Evolutionary conservation across 805 yeast genomes (phyloP).

Genomic region (Saturnispora quitensis): DNA sequence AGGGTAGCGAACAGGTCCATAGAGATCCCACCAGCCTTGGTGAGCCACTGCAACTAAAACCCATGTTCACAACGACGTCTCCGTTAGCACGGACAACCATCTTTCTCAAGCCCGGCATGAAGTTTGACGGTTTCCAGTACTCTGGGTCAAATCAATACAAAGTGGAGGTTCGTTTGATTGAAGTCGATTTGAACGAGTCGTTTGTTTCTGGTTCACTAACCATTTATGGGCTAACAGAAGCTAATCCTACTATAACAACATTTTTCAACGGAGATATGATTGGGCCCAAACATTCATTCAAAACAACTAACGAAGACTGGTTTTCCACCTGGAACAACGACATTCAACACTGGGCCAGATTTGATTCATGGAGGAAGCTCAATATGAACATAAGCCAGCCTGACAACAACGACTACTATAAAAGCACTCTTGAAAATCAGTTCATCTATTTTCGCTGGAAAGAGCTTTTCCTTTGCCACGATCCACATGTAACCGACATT

Average conservation of each 20-base stretch:
- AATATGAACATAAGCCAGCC: slow-evolving; percentile 26
- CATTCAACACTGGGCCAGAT: slow-evolving; percentile 57
- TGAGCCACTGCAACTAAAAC: neutral
- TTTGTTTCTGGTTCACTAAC: slow-evolving; percentile 51
- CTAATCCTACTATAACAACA: slow-evolving; percentile 56
- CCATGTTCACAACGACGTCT: neutral
- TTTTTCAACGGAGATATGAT: slow-evolving; percentile 66
- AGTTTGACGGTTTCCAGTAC: slow-evolving; percentile 60
- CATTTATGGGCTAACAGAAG: slow-evolving; percentile 55
- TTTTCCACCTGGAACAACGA: slow-evolving; percentile 41
- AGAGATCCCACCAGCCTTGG: neutral
- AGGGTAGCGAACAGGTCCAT: neutral
- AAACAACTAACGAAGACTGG: slow-evolving; percentile 50
- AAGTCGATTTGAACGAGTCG: slow-evolving; percentile 52
- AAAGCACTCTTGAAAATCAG: slow-evolving; percentile 29
- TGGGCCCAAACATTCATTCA: slow-evolving; percentile 49
- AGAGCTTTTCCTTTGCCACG: slow-evolving; percentile 79
- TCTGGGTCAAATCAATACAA: slow-evolving; percentile 57
- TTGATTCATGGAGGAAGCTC: slow-evolving; percentile 29
- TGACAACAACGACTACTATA: slow-evolving; percentile 18
- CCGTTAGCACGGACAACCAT: slow-evolving; percentile 21
- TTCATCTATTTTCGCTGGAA: slow-evolving; percentile 90
- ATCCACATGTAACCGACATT: slow-evolving; percentile 51
- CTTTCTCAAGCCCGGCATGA: slow-evolving; percentile 52
- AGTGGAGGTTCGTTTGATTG: slow-evolving; percentile 59